Evolutionary conservation across 106 monocot genomes (phyloP).

Genomic region (Dendrobium nobile): DNA sequence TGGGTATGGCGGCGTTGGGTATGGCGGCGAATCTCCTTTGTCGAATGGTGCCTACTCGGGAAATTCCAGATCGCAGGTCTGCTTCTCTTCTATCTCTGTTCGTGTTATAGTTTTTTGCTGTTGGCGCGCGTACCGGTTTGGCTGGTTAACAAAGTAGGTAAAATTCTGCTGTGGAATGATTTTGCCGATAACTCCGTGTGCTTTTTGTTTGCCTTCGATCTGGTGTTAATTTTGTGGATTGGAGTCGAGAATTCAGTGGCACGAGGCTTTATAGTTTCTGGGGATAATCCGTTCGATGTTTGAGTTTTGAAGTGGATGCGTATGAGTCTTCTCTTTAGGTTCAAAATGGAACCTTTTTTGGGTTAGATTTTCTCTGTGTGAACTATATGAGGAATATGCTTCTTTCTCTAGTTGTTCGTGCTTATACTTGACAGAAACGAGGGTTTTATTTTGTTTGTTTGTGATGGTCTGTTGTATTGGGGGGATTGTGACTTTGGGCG

Average conservation of each 20-base stretch:
- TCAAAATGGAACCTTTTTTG: not conserved
- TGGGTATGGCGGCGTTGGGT: constrained; percentile 1
- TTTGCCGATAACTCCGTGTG: not conserved
- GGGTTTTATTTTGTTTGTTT: not conserved
- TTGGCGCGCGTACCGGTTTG: not conserved
- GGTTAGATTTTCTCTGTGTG: not conserved
- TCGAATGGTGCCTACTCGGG: constrained; percentile 4
- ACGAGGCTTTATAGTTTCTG: not conserved
- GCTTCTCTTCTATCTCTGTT: not conserved
- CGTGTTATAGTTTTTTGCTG: not conserved
- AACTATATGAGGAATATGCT: not conserved
- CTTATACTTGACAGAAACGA: not conserved
- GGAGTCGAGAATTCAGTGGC: not conserved
- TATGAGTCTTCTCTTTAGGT: not conserved
- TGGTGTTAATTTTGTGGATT: not conserved
- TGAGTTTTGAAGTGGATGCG: not conserved
- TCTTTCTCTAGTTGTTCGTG: not conserved
- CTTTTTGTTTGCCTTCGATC: not conserved
- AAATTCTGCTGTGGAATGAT: not conserved
- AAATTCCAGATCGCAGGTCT: not conserved
- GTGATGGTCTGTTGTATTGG: not conserved
- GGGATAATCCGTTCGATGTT: not conserved
- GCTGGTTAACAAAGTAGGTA: not conserved
- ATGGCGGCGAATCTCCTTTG: not conserved
- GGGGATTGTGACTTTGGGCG: no score